Percentiles rank a stretch among this genome's conserved stretches.
Conservation (phyloP, 805 yeast species). For the Metschnikowia kofuensis region DNA sequence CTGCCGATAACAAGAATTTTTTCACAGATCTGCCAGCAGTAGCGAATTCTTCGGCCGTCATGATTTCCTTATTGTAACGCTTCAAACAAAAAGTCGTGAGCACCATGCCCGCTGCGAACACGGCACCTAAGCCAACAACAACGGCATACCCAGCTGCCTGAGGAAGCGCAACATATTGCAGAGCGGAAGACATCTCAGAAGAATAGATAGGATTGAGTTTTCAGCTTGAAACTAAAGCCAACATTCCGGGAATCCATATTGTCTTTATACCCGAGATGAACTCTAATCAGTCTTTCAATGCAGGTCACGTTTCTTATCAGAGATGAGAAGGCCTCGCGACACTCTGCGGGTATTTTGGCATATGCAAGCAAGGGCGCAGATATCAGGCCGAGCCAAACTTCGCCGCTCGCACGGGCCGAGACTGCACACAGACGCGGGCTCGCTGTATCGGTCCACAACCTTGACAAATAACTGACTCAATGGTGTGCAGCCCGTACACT, state of each 20-base stretch:
- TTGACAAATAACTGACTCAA: no score
- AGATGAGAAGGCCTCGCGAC: neutral
- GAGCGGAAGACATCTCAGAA: conserved; percentile 17
- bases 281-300: neutral
- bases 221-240: no score
- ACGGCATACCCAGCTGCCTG: conserved; percentile 88
- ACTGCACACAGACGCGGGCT: neutral
- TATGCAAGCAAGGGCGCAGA: no score
- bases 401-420: conserved; percentile 7
- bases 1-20: conserved; percentile 80
- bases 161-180: conserved; percentile 41
- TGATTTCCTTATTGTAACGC: conserved; percentile 79
- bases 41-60: conserved; percentile 90
- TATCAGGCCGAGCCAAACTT: neutral
- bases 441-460: no score
- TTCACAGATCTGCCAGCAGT: conserved; percentile 90
- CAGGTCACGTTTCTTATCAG: conserved; percentile 8
- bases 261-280: neutral
- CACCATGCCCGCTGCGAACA: conserved; percentile 78
- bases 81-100: conserved; percentile 64
- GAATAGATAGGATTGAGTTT: no score
- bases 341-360: no score
- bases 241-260: neutral
- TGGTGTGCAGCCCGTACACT: no score
- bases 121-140: conserved; percentile 82